Evolutionary conservation across 2,329 filamentous ascomycete genomes (phyloP).

Genomic region (Drechslerella stenobrocha): DNA sequence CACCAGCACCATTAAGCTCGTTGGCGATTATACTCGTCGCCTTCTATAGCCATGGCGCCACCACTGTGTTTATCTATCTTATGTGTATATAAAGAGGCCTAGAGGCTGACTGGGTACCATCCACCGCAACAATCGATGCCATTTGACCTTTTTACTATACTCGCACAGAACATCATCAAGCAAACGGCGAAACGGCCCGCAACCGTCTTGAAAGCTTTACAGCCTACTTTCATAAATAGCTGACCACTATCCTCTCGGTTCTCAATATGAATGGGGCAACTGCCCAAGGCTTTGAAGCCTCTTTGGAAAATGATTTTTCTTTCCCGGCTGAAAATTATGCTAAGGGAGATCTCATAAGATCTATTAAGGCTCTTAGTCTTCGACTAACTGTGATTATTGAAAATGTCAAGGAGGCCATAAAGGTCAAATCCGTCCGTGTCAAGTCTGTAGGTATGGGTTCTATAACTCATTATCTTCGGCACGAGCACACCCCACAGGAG

Average conservation of each 20-base stretch:
- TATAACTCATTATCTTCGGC: constrained; percentile 8
- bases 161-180: no score
- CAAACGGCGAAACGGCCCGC: no score
- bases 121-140: no score
- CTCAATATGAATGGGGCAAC: neutral
- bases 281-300: neutral
- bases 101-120: no score
- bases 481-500: neutral
- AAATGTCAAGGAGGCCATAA: neutral
- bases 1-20: no score
- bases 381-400: neutral
- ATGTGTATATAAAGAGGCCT: no score
- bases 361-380: neutral
- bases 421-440: constrained; percentile 11
- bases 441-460: constrained; percentile 16
- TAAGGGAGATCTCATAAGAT: neutral
- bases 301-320: neutral
- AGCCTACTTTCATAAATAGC: neutral
- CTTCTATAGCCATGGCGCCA: no score
- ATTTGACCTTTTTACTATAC: no score
- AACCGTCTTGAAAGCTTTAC: no score
- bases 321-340: neutral
- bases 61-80: no score
- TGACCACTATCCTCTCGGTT: neutral
- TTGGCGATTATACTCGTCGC: no score